A percentile compares a stretch with the other conserved stretches of the same genome.
These are phyloP conservation scores for Sanghuangporus sanghuang DNA, from an alignment of 1,284 basidiomycete species.

Conservation along the genomic window DNA sequence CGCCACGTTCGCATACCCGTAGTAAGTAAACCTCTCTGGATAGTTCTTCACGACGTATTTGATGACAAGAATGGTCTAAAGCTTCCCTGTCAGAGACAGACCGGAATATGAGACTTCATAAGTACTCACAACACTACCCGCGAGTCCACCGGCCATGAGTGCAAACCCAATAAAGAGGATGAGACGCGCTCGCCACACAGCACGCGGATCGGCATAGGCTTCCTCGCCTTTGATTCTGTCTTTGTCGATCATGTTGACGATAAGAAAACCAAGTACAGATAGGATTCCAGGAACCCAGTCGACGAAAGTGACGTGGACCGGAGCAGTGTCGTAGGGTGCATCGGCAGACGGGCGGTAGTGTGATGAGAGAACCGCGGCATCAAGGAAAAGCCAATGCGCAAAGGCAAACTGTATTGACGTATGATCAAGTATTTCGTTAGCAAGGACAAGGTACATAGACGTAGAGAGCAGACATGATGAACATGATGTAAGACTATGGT, in stretches of 20 bases:
- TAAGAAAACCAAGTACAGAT: slow-evolving; percentile 89
- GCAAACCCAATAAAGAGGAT: slow-evolving; percentile 96
- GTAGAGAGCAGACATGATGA: slow-evolving; percentile 1
- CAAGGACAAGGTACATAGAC: slow-evolving; percentile 10
- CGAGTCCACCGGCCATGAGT: slow-evolving; percentile 92
- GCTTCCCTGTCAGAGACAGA: background rate
- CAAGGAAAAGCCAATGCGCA: slow-evolving; percentile 94
- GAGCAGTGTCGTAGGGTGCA: slow-evolving; percentile 63
- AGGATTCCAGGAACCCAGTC: slow-evolving; percentile 96
- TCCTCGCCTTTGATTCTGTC: slow-evolving; percentile 82
- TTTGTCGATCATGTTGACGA: slow-evolving; percentile 95
- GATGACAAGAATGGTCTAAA: slow-evolving; percentile 82
- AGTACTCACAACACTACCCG: slow-evolving; percentile 83
- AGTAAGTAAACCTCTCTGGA: slow-evolving; percentile 79
- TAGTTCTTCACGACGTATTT: slow-evolving; percentile 85
- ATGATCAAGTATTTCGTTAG: background rate
- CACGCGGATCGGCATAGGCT: slow-evolving; percentile 70
- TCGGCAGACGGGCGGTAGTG: slow-evolving; percentile 72
- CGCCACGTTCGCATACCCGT: slow-evolving; percentile 91
- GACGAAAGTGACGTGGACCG: slow-evolving; percentile 85
- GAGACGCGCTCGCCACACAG: slow-evolving; percentile 87
- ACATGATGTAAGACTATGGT: background rate
- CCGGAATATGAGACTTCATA: background rate
- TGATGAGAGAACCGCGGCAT: slow-evolving; percentile 86
- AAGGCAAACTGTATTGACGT: slow-evolving; percentile 68